phyloP scores from a whole-genome alignment of 345 rosid species.

The Cardiospermum halicacabum region DNA sequence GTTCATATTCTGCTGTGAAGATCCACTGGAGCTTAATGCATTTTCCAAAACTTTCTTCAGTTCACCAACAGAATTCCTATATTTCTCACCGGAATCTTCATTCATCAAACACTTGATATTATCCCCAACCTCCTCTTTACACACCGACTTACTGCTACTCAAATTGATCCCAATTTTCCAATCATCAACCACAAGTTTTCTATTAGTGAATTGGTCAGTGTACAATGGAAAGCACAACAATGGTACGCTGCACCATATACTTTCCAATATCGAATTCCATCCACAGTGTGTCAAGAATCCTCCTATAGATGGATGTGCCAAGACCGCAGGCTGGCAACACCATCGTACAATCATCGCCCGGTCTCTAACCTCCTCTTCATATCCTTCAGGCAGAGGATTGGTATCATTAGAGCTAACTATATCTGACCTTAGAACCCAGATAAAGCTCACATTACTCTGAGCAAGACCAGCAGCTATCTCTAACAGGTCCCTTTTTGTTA shows the following conservation, averaged over 20 bases:
- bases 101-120: slow-evolving; percentile 25
- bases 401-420: slow-evolving; percentile 47
- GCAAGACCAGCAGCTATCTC: slow-evolving; percentile 51
- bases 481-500: slow-evolving; percentile 31
- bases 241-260: slow-evolving; percentile 55
- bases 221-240: slow-evolving; percentile 51
- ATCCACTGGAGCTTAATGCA: slow-evolving; percentile 23
- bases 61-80: slow-evolving; percentile 5
- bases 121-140: slow-evolving; percentile 28
- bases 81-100: slow-evolving; percentile 9
- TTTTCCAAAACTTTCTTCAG: slow-evolving; percentile 17
- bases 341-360: slow-evolving; percentile 48
- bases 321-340: slow-evolving; percentile 45
- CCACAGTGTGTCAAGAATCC: slow-evolving; percentile 73
- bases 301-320: slow-evolving; percentile 50
- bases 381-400: slow-evolving; percentile 42
- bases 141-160: slow-evolving; percentile 24
- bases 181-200: slow-evolving; percentile 63
- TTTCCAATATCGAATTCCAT: slow-evolving; percentile 66
- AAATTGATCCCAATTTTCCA: slow-evolving; percentile 63
- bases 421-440: slow-evolving; percentile 61
- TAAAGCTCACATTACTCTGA: slow-evolving; percentile 36
- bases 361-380: slow-evolving; percentile 28
- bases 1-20: slow-evolving; percentile 24
- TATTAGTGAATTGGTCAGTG: slow-evolving; percentile 66